Base-by-base conservation (phyloP, 495 filamentous ascomycete genomes). In the Penicillium daleae region DNA sequence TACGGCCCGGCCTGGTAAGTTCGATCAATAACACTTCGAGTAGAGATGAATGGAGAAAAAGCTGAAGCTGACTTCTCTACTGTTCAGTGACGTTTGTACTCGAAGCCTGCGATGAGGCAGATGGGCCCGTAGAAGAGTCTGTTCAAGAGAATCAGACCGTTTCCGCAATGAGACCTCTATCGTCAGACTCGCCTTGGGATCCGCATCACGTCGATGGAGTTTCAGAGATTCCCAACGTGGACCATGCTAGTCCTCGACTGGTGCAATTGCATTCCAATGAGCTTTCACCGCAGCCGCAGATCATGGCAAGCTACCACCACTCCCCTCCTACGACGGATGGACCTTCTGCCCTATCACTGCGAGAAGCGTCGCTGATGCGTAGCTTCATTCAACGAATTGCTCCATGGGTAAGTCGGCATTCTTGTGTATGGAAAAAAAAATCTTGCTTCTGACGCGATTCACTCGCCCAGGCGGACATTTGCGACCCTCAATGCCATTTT, bases 401-500 rank as follows among this genome's bases (percentile, higher is more conserved):
- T 15, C 67, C 71, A 7, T 76, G 73, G 73, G 76, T 78, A 59
- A 60, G 74, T 64, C 7, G 7, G 6, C 32, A 1, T 10, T 21
- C 2, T 19, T 13, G 3, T 12, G 31, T 29, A 29, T 12, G 10
- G 21, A 3, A 13, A 24, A 26, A 37, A 27, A 7, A 2, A 0
- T 15, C 13, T 15, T 35, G 19, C 26, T n/a, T n/a, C 61, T 61
- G 29, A 61, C 21, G 12, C 64, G 21, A 65, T 32, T 1, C 19
- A 10, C 1, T 15, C 7, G 44, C 27, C 13, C 26, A 78, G 76
- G 66, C 67, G 29, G 76, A 78, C 63, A 68, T 78, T 15, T 78
- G 76, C 60, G 76, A 78, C 49, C 50, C 66, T 12, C 62, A 72
- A 17, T 76, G 71, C 5, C 69, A 77, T 39, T 78, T 78, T 60